Evolutionary conservation across 805 yeast genomes (phyloP).

Genomic region (Kodamaea sagamina): DNA sequence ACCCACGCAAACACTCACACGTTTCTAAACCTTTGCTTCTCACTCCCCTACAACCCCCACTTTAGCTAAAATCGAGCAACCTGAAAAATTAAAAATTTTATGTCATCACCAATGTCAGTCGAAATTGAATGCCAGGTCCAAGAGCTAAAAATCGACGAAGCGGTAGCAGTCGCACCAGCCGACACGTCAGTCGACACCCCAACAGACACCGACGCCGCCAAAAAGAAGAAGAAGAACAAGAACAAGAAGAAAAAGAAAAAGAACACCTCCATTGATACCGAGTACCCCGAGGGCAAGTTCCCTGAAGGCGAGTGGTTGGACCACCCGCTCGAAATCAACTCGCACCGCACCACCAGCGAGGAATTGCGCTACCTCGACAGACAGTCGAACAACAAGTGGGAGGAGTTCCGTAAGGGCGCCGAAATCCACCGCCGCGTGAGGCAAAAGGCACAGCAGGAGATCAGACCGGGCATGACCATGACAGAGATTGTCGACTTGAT

Average conservation of each 20-base stretch:
- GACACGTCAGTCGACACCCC: too few species aligned
- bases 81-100: not conserved
- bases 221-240: conserved; percentile 15
- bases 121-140: conserved; percentile 12
- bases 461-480: conserved; percentile 91
- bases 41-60: too few species aligned
- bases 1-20: too few species aligned
- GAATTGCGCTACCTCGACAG: conserved; percentile 81
- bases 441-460: conserved; percentile 66
- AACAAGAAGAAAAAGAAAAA: conserved; percentile 54
- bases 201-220: conserved; percentile 13
- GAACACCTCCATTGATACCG: conserved; percentile 46
- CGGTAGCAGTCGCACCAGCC: conserved; percentile 16
- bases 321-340: conserved; percentile 64
- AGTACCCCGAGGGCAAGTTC: conserved; percentile 69
- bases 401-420: conserved; percentile 92
- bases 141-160: conserved; percentile 13
- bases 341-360: conserved; percentile 78
- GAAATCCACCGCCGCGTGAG: conserved; percentile 94
- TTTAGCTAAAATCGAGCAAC: not conserved
- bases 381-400: conserved; percentile 63
- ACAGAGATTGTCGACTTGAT: conserved; percentile 86
- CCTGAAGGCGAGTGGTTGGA: conserved; percentile 91
- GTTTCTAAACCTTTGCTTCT: too few species aligned
- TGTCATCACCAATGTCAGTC: conserved; percentile 12